Percentiles rank a stretch among this genome's conserved stretches.
Conservation (phyloP, 495 filamentous ascomycete species). For the Cenococcum geophilum region DNA sequence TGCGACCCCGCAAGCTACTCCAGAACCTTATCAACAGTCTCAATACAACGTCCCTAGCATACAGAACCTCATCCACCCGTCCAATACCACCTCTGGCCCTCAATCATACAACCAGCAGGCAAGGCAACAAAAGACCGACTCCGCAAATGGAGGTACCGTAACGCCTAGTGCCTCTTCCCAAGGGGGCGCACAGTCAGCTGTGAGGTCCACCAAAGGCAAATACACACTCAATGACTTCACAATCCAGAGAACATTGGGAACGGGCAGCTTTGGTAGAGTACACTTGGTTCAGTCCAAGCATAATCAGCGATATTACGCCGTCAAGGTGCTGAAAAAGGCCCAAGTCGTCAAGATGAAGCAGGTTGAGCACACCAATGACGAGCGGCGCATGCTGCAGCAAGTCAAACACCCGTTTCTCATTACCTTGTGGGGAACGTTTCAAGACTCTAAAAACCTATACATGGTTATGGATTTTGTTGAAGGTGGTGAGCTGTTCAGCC, state of each 20-base stretch:
- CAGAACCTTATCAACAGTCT: conserved; percentile 44
- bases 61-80: conserved; percentile 63
- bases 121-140: background rate
- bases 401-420: conserved; percentile 97
- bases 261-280: conserved; percentile 93
- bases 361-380: conserved; percentile 97
- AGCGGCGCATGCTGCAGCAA: conserved; percentile 86
- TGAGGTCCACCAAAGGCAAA: conserved; percentile 89
- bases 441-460: conserved; percentile 90
- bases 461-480: conserved; percentile 99
- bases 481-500: conserved; percentile 92
- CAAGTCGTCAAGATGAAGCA: conserved; percentile 99
- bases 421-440: conserved; percentile 96
- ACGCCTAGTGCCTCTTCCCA: conserved; percentile 18
- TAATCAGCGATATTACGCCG: conserved; percentile 93
- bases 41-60: conserved; percentile 60
- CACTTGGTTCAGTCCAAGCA: conserved; percentile 95
- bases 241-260: conserved; percentile 84
- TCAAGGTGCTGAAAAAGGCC: conserved; percentile 96
- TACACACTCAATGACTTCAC: conserved; percentile 86
- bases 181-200: conserved; percentile 32
- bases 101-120: conserved; percentile 35
- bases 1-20: conserved; percentile 36
- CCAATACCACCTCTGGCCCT: conserved; percentile 32
- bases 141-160: conserved; percentile 27